Evolutionary conservation across 2,329 filamentous ascomycete species (phyloP).

Genomic region (Penicillium sp.): DNA sequence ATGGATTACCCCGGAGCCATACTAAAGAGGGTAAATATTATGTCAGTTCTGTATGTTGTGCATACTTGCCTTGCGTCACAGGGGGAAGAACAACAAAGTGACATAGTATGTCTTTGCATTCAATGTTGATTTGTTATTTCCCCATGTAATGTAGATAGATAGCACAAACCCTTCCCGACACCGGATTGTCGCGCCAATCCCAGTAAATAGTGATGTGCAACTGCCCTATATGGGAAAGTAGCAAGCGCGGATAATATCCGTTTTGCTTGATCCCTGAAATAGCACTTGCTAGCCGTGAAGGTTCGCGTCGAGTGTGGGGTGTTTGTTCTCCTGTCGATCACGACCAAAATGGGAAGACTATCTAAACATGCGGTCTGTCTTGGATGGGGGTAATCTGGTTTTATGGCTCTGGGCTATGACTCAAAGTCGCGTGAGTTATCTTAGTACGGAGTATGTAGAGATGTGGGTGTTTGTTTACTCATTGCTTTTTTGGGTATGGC

Average conservation of each 20-base stretch:
- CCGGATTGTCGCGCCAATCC: not conserved
- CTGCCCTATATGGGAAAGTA: not conserved
- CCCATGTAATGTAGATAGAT: not conserved
- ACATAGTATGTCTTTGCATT: not conserved
- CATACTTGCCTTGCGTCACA: constrained; percentile 4
- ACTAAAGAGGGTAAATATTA: not conserved
- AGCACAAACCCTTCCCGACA: not conserved
- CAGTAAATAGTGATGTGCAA: constrained; percentile 1
- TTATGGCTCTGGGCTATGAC: not conserved
- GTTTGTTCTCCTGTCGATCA: constrained; percentile 21
- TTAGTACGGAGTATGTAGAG: not conserved
- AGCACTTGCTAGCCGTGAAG: not conserved
- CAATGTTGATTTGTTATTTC: not conserved
- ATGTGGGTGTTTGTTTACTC: not conserved
- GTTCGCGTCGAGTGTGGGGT: constrained; percentile 4
- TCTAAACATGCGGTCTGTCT: not conserved
- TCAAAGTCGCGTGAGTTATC: constrained; percentile 2
- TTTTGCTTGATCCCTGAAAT: not conserved
- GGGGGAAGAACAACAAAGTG: not conserved
- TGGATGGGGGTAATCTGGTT: not conserved
- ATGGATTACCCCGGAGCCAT: not conserved
- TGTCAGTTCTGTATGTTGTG: not conserved
- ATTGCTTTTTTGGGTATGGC: not conserved
- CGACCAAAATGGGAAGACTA: constrained; percentile 4
- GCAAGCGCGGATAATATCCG: constrained; percentile 1